A percentile compares a stretch with the other conserved stretches of the same genome.
These are phyloP conservation scores for Simmondsia chinensis DNA, from an alignment of 148 eudicot genomes.

Conservation along the genomic window DNA sequence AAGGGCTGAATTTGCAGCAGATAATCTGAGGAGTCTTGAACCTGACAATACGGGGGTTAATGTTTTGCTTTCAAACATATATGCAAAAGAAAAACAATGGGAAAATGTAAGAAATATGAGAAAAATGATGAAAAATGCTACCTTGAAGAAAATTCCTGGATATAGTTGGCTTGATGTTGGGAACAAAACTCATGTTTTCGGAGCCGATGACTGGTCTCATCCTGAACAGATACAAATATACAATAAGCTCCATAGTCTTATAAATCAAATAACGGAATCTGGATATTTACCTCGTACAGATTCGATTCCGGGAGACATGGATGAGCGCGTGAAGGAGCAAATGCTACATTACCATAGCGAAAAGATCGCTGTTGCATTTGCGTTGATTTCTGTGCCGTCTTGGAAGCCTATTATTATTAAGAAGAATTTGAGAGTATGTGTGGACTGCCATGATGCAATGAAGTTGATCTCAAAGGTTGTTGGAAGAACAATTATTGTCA, in stretches of 20 bases:
- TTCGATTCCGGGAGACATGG: constrained; percentile 26
- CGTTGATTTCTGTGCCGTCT: constrained; percentile 19
- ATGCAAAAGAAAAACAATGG: constrained; percentile 41
- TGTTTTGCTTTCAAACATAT: constrained; percentile 38
- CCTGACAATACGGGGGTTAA: constrained; percentile 35
- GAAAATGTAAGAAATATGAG: constrained; percentile 29
- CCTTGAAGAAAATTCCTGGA: constrained; percentile 41
- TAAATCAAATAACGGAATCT: constrained; percentile 22
- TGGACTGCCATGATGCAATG: constrained; percentile 39
- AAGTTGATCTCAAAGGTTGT: constrained; percentile 33
- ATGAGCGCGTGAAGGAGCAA: constrained; percentile 26
- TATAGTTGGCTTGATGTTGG: constrained; percentile 49
- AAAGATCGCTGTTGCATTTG: constrained; percentile 39
- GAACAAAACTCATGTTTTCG: constrained; percentile 41
- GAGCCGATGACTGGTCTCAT: constrained; percentile 36
- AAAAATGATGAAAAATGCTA: constrained; percentile 32
- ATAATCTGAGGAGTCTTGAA: constrained; percentile 30
- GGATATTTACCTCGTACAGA: constrained; percentile 33
- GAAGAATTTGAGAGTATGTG: constrained; percentile 38
- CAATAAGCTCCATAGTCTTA: constrained; percentile 25
- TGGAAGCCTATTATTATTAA: constrained; percentile 42
- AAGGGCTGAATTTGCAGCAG: constrained; percentile 33
- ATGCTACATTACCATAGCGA: constrained; percentile 37
- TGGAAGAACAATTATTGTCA: constrained; percentile 33
- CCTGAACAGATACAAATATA: constrained; percentile 21